phyloP scores from a whole-genome alignment of 768 basidiomycete genomes.

The Hypsizygus marmoreus region DNA sequence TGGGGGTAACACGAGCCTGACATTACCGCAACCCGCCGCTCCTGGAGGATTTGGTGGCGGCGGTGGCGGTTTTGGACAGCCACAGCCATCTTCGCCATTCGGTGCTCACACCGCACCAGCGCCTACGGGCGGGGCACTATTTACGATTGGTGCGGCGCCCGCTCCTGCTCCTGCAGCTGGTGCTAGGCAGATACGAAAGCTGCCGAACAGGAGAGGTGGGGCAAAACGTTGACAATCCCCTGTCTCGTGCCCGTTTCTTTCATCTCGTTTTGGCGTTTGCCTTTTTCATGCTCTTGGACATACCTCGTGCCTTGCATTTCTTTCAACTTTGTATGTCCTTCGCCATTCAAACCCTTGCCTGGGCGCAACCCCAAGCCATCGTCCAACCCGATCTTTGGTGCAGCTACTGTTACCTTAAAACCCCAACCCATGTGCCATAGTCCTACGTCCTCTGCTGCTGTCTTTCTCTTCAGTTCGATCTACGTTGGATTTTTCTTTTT shows the following conservation, averaged over 20 bases:
- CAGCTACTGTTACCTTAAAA: constrained; percentile 1
- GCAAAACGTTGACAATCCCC: constrained; percentile 34
- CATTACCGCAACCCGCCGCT: constrained; percentile 37
- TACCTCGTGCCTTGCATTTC: neutral
- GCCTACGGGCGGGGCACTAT: constrained; percentile 43
- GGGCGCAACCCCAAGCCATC: constrained; percentile 6
- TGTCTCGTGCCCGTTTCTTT: neutral
- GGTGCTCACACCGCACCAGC: constrained; percentile 39
- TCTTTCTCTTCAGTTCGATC: constrained; percentile 10
- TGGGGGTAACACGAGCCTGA: constrained; percentile 34
- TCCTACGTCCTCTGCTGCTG: constrained; percentile 1
- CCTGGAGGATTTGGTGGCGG: constrained; percentile 43
- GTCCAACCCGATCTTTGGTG: neutral
- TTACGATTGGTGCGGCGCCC: constrained; percentile 64
- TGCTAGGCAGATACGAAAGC: constrained; percentile 52
- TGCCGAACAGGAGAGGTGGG: constrained; percentile 49
- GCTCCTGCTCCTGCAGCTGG: constrained; percentile 34
- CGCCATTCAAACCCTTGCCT: neutral
- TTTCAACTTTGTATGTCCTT: neutral
- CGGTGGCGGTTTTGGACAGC: constrained; percentile 36
- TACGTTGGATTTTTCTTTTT: constrained; percentile 19
- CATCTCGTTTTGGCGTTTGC: constrained; percentile 1
- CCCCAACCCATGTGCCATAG: constrained; percentile 1
- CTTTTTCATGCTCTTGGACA: neutral
- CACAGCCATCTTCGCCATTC: constrained; percentile 47